These are phyloP conservation scores for Pulveroboletus frians DNA, from an alignment of 768 basidiomycete genomes.

Conservation along the genomic window DNA sequence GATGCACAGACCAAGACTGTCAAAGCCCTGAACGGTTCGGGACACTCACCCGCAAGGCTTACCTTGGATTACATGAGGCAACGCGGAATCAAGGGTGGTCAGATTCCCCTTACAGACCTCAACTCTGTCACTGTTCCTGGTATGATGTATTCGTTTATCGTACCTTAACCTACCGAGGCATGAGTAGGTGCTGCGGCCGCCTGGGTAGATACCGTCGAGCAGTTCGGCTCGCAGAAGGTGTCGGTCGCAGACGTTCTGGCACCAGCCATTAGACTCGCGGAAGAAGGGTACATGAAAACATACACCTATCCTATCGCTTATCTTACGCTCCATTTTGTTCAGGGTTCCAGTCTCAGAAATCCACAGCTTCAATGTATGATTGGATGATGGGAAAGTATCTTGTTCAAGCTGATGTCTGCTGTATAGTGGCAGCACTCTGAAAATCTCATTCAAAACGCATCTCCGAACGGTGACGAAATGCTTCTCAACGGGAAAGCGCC, in stretches of 20 bases:
- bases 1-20: slow-evolving; percentile 78
- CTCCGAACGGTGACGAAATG: slow-evolving; percentile 83
- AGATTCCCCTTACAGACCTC: slow-evolving; percentile 75
- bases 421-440: slow-evolving; percentile 48
- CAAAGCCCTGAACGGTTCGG: slow-evolving; percentile 90
- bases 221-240: slow-evolving; percentile 68
- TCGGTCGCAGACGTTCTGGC: slow-evolving; percentile 66
- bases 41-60: slow-evolving; percentile 76
- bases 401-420: slow-evolving; percentile 4
- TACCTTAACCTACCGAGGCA: slow-evolving; percentile 13
- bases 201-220: slow-evolving; percentile 86
- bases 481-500: slow-evolving; percentile 81
- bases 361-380: slow-evolving; percentile 51
- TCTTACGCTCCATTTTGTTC: neutral
- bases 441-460: slow-evolving; percentile 71
- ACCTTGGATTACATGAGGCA: slow-evolving; percentile 65
- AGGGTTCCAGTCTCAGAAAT: slow-evolving; percentile 89
- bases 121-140: slow-evolving; percentile 93
- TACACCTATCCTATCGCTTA: neutral
- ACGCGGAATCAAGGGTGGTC: slow-evolving; percentile 59
- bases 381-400: neutral
- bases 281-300: slow-evolving; percentile 65
- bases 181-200: slow-evolving; percentile 82
- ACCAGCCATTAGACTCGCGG: slow-evolving; percentile 88
- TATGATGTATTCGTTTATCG: slow-evolving; percentile 12